These are phyloP conservation scores for Sugiyamaella castrensis DNA, from an alignment of 1,139 yeast species.

Conservation along the genomic window DNA sequence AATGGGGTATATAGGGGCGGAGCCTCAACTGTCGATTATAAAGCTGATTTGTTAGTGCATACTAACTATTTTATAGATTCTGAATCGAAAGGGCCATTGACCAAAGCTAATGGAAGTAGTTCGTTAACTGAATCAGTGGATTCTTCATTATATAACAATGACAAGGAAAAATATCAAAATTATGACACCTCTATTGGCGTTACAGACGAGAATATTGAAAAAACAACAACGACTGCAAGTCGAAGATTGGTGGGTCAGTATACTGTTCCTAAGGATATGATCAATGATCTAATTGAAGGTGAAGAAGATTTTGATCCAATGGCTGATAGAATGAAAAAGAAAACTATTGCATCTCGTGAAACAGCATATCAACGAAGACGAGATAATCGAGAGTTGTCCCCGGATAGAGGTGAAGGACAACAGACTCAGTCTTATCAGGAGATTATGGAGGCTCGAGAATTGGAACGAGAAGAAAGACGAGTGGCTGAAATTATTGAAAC, in stretches of 20 bases:
- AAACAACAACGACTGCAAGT: not conserved
- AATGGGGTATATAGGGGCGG: no score
- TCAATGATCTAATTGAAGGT: conserved; percentile 33
- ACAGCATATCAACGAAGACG: conserved; percentile 45
- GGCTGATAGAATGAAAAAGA: conserved; percentile 33
- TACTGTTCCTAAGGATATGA: conserved; percentile 33
- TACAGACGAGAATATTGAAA: not conserved
- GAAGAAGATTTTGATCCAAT: conserved; percentile 43
- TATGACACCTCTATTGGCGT: not conserved
- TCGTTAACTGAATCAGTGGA: not conserved
- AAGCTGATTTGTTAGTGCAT: no score
- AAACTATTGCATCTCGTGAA: conserved; percentile 39
- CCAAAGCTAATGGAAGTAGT: no score
- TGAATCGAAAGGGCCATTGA: no score
- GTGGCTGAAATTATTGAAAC: conserved; percentile 30
- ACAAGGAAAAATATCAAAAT: conserved; percentile 1
- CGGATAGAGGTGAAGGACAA: conserved; percentile 27
- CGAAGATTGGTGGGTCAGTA: conserved; percentile 33
- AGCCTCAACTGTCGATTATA: no score
- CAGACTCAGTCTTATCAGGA: conserved; percentile 26
- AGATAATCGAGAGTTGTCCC: conserved; percentile 37
- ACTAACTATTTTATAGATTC: no score
- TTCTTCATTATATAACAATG: not conserved
- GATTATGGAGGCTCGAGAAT: conserved; percentile 33
- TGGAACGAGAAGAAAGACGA: conserved; percentile 36